Evolutionary conservation across 345 rosid species (phyloP).

Genomic region (Pistacia atlantica): DNA sequence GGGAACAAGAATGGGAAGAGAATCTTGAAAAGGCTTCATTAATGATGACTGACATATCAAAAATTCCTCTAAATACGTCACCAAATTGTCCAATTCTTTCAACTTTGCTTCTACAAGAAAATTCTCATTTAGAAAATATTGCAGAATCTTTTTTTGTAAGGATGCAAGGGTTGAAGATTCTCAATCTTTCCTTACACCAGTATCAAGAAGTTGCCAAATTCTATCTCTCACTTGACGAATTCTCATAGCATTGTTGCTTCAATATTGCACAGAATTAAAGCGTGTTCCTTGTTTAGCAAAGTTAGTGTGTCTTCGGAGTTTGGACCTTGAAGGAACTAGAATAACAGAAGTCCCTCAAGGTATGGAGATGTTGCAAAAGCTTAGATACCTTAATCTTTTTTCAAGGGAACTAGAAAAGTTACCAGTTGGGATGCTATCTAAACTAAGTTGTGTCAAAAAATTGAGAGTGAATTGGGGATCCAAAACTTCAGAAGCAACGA

Average conservation of each 20-base stretch:
- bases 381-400: not conserved
- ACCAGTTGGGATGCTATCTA: not conserved
- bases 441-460: not conserved
- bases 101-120: constrained; percentile 10
- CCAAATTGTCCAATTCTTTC: constrained; percentile 22
- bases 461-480: not conserved
- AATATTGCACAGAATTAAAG: rapidly evolving
- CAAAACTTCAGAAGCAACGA: too few relatives aligned
- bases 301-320: not conserved
- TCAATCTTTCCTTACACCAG: constrained; percentile 8
- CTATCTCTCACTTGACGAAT: not conserved
- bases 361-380: not conserved
- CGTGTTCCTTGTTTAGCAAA: not conserved
- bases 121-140: not conserved
- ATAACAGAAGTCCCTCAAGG: not conserved
- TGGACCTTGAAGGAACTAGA: not conserved
- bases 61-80: constrained; percentile 5
- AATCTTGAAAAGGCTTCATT: constrained; percentile 22
- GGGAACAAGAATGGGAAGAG: constrained; percentile 5
- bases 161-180: constrained; percentile 12
- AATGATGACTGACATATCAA: not conserved
- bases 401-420: not conserved
- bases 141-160: constrained; percentile 16
- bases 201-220: constrained; percentile 1
- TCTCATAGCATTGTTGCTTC: constrained; percentile 14